Percentiles rank a stretch among this genome's conserved stretches.
These are phyloP conservation scores for Pulveroboletus ravenelii DNA, from an alignment of 768 basidiomycete genomes.

Conservation along the genomic window DNA sequence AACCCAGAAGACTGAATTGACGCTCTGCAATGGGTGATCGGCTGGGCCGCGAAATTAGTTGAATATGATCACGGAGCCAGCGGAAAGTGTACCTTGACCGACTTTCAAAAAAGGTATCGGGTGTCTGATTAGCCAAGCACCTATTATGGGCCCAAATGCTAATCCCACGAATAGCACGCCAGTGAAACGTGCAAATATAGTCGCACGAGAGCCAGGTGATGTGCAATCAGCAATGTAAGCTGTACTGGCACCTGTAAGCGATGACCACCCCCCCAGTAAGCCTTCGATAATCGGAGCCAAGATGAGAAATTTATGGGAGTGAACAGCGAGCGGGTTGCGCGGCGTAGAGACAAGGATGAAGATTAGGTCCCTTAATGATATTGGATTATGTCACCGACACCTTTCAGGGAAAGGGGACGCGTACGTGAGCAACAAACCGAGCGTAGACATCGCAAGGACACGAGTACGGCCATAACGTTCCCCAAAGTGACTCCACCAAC, in stretches of 20 bases:
- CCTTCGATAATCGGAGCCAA: constrained; percentile 79
- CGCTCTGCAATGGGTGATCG: constrained; percentile 35
- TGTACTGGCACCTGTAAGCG: constrained; percentile 55
- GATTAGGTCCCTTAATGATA: constrained; percentile 56
- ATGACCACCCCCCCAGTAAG: constrained; percentile 74
- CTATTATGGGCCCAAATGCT: constrained; percentile 72
- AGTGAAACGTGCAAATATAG: constrained; percentile 61
- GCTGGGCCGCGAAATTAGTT: constrained; percentile 12
- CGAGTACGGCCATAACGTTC: constrained; percentile 74
- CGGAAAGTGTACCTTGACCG: constrained; percentile 17
- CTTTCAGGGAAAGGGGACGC: constrained; percentile 29
- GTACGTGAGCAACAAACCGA: constrained; percentile 73
- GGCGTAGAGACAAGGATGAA: constrained; percentile 76
- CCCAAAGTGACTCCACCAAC: constrained; percentile 81
- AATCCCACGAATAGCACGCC: constrained; percentile 78
- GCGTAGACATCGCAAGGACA: constrained; percentile 59
- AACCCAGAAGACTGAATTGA: constrained; percentile 52
- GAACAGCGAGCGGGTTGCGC: constrained; percentile 51
- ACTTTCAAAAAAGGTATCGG: constrained; percentile 33
- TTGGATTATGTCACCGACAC: neutral
- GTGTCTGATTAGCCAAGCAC: constrained; percentile 46
- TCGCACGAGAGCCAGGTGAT: constrained; percentile 73
- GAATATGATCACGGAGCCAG: neutral
- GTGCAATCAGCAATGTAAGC: constrained; percentile 76
- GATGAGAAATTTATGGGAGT: constrained; percentile 71